A percentile compares a stretch with the other conserved stretches of the same genome.
phyloP scores from a whole-genome alignment of 2,329 filamentous ascomycete genomes.

The Paracorniculantispora psalliotae region DNA sequence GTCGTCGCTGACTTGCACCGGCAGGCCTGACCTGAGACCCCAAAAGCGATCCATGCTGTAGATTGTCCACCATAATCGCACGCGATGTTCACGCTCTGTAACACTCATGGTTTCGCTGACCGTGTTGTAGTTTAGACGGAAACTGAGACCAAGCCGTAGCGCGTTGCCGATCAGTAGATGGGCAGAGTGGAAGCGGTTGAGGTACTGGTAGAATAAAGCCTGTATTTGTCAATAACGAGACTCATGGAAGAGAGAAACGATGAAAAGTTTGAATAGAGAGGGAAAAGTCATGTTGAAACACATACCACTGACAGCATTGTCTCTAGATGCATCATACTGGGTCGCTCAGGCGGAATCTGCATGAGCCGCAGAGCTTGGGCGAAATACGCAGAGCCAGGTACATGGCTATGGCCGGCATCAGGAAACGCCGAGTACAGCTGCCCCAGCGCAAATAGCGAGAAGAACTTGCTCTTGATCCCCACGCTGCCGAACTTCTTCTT shows the following conservation, averaged over 20 bases:
- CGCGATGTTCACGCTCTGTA: neutral
- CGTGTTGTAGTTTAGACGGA: neutral
- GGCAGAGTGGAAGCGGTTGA: neutral
- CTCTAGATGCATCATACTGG: neutral
- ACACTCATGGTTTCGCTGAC: neutral
- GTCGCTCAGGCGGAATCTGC: neutral
- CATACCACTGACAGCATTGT: neutral
- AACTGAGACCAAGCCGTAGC: neutral
- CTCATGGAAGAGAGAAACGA: neutral
- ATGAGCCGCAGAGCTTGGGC: neutral
- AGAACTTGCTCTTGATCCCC: neutral
- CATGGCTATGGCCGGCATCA: neutral
- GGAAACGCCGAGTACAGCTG: neutral
- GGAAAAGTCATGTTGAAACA: neutral
- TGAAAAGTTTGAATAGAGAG: neutral
- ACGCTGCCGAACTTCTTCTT: neutral
- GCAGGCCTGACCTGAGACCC: neutral
- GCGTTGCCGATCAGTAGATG: neutral
- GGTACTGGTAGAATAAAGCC: neutral
- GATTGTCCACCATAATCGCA: neutral
- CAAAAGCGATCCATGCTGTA: neutral
- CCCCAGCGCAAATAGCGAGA: neutral
- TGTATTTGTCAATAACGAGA: neutral
- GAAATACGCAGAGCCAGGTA: neutral
- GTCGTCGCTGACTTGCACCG: neutral